Conservation (phyloP, 257 asterid genomes). For the Solanum rostratum region DNA sequence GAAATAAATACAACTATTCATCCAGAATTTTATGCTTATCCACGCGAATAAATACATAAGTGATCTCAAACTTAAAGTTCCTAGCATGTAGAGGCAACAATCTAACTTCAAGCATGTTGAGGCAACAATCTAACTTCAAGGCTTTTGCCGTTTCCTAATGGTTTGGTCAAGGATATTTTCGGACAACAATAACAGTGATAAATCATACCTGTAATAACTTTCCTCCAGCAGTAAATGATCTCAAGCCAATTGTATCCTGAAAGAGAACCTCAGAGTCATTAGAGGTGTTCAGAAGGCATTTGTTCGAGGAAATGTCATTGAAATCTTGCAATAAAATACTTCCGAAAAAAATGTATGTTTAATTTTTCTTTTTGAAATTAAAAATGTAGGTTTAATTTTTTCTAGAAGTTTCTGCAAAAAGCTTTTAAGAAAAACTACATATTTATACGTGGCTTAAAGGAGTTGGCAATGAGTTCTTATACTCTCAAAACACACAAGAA, state of each 20-base stretch:
- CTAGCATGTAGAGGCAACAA: neutral
- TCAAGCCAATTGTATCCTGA: slow-evolving; percentile 90
- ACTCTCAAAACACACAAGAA: neutral
- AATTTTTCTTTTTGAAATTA: neutral
- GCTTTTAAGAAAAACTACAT: neutral
- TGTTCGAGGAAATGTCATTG: neutral
- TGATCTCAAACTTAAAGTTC: neutral
- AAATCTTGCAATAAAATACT: neutral
- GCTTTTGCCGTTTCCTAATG: neutral
- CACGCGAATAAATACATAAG: neutral
- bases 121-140: neutral
- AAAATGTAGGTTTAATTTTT: neutral
- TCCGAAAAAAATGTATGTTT: neutral
- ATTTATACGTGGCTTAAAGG: neutral
- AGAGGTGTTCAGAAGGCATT: neutral
- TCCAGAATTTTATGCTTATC: neutral
- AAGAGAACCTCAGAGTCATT: slow-evolving; percentile 2
- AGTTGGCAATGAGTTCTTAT: neutral
- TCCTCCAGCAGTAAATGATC: slow-evolving; percentile 99
- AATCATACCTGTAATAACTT: slow-evolving; percentile 78
- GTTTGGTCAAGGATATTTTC: neutral
- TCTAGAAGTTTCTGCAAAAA: neutral
- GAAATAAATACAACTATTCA: neutral
- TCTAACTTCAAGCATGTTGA: neutral
- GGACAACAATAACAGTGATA: neutral